These are phyloP conservation scores for Colletotrichum incanum DNA, from an alignment of 2,329 filamentous ascomycete genomes.

Conservation along the genomic window DNA sequence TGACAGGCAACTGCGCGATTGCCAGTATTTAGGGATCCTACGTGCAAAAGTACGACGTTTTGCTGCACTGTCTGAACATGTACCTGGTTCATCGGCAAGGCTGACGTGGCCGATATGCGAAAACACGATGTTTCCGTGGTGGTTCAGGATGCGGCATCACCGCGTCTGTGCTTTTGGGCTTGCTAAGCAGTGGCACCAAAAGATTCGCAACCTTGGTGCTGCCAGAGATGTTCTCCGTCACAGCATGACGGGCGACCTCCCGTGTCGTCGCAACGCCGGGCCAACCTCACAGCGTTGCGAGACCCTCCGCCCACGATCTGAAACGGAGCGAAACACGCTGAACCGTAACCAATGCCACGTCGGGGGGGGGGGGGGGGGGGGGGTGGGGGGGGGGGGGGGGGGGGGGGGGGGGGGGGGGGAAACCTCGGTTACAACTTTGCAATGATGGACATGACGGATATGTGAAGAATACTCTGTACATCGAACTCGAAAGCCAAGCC, in stretches of 20 bases:
- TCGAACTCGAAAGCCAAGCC: background rate
- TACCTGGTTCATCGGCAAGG: conserved; percentile 9
- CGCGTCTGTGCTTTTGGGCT: background rate
- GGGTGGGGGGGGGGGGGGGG: too few relatives aligned
- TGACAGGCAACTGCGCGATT: conserved; percentile 9
- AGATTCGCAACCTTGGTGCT: background rate
- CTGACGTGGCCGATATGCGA: background rate
- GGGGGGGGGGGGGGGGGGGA: too few relatives aligned
- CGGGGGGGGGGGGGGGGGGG: too few relatives aligned
- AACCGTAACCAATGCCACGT: conserved; percentile 9
- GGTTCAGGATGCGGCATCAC: background rate
- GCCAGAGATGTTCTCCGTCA: background rate
- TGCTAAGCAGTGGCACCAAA: background rate
- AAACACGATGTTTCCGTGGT: background rate
- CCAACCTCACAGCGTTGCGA: background rate
- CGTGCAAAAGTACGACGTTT: background rate
- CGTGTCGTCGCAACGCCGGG: background rate
- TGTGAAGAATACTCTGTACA: background rate
- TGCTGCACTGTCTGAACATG: conserved; percentile 21
- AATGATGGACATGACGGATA: background rate
- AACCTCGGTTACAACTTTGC: background rate
- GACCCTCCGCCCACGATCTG: background rate
- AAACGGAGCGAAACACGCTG: conserved; percentile 31
- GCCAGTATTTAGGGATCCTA: background rate
- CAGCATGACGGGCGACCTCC: background rate